phyloP scores from a whole-genome alignment of 495 filamentous ascomycete genomes.

The Chaetomium cochliodes region DNA sequence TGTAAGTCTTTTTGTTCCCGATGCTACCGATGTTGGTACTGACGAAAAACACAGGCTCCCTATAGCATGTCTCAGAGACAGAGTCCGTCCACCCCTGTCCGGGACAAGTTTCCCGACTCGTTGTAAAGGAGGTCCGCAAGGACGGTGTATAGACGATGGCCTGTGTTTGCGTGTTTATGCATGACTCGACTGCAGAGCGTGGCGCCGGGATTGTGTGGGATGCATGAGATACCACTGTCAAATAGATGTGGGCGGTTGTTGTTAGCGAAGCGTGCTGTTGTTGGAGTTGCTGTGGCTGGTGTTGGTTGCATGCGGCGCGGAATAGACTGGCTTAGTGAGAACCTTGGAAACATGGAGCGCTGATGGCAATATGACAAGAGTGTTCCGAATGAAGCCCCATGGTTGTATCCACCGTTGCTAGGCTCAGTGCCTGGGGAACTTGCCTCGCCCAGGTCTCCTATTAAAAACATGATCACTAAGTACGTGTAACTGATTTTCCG shows the following conservation, averaged over 20 bases:
- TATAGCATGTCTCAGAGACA: conserved; percentile 64
- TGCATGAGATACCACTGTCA: conserved; percentile 15
- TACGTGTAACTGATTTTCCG: too few species aligned
- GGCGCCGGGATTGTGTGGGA: neutral
- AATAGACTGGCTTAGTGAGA: neutral
- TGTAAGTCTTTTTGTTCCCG: conserved; percentile 54
- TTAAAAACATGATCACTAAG: too few species aligned
- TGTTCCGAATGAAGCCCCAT: neutral
- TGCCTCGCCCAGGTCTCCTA: too few species aligned
- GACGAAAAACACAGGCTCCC: conserved; percentile 49
- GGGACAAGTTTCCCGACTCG: conserved; percentile 39
- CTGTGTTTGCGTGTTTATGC: conserved; percentile 2
- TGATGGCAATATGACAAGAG: neutral
- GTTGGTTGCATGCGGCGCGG: neutral
- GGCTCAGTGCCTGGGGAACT: too few species aligned
- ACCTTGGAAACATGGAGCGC: neutral
- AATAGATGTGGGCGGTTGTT: conserved; percentile 9
- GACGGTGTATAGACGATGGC: neutral
- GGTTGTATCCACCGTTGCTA: neutral
- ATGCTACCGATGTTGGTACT: conserved; percentile 8
- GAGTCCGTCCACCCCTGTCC: conserved; percentile 54
- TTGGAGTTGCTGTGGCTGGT: neutral
- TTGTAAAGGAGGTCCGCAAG: neutral
- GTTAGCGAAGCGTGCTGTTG: neutral
- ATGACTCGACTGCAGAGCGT: conserved; percentile 3